phyloP scores from a whole-genome alignment of 2,329 filamentous ascomycete species.

The Microdochium nivale region DNA sequence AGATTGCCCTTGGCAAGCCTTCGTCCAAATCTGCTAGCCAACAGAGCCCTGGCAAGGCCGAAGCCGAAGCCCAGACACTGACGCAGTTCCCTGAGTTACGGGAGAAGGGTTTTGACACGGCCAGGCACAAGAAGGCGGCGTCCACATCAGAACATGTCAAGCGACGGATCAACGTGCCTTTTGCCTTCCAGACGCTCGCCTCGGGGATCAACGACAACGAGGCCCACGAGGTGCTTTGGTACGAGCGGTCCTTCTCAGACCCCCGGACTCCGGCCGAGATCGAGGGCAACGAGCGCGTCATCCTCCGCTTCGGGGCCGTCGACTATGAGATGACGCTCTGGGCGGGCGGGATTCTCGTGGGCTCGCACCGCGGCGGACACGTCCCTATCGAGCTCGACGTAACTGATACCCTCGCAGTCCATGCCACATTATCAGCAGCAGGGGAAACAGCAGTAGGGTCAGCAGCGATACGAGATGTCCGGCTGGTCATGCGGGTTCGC shows the following conservation, averaged over 20 bases:
- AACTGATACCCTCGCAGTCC: conserved; percentile 33
- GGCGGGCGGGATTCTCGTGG: conserved; percentile 43
- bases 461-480: conserved; percentile 19
- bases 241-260: conserved; percentile 45
- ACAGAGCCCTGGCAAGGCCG: conserved; percentile 11
- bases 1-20: conserved; percentile 20
- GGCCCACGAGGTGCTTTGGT: conserved; percentile 61
- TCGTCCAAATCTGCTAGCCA: conserved; percentile 1
- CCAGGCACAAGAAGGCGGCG: conserved; percentile 8
- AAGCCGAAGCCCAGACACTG: conserved; percentile 35
- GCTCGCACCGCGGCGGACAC: conserved; percentile 49
- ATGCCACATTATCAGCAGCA: conserved; percentile 6
- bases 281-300: conserved; percentile 28
- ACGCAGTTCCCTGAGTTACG: conserved; percentile 39
- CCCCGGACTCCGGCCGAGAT: conserved; percentile 34
- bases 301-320: conserved; percentile 51
- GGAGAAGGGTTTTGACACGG: conserved; percentile 31
- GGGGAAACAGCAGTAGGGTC: too few relatives aligned
- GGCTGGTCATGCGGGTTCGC: conserved; percentile 48
- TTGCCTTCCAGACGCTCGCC: conserved; percentile 55
- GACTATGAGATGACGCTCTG: conserved; percentile 53
- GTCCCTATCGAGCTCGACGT: conserved; percentile 51
- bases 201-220: conserved; percentile 53
- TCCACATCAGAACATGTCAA: conserved; percentile 28
- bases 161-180: conserved; percentile 52